phyloP scores from a whole-genome alignment of 225 moss, liverwort and hornwort species.

The Neckera pumila region DNA sequence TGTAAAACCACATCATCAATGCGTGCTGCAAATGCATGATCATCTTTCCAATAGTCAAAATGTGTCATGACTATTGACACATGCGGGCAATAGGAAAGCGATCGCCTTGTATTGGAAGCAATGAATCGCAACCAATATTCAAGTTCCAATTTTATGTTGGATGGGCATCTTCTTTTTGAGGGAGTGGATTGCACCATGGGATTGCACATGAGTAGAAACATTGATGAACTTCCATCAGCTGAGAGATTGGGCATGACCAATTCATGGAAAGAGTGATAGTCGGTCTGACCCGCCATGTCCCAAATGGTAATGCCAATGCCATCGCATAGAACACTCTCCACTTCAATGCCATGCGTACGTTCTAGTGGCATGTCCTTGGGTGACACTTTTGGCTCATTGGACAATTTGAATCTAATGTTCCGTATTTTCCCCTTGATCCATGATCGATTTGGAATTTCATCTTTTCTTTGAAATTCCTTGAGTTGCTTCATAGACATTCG shows the following conservation, averaged over 20 bases:
- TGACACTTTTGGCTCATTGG: fast-evolving
- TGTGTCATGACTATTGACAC: not conserved
- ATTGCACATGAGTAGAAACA: not conserved
- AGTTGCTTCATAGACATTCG: not conserved
- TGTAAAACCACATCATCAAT: not conserved
- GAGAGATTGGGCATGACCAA: not conserved
- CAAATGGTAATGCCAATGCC: not conserved
- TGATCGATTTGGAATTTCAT: not conserved
- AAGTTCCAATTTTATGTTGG: not conserved
- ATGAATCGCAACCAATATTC: not conserved
- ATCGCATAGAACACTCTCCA: not conserved
- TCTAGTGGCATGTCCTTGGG: fast-evolving
- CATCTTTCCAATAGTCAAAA: not conserved
- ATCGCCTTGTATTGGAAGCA: not conserved
- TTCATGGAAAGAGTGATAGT: not conserved
- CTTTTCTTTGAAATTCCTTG: not conserved
- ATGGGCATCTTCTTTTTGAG: not conserved
- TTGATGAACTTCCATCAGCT: not conserved
- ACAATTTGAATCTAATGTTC: fast-evolving
- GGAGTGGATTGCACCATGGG: not conserved
- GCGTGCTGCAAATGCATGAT: not conserved
- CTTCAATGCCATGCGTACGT: not conserved
- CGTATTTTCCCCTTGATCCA: fast-evolving
- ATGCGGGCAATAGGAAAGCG: not conserved
- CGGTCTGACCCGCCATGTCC: not conserved